A percentile compares a stretch with the other conserved stretches of the same genome.
These are phyloP conservation scores for Telfairia occidentalis DNA, from an alignment of 331 rosid genomes.

Conservation along the genomic window DNA sequence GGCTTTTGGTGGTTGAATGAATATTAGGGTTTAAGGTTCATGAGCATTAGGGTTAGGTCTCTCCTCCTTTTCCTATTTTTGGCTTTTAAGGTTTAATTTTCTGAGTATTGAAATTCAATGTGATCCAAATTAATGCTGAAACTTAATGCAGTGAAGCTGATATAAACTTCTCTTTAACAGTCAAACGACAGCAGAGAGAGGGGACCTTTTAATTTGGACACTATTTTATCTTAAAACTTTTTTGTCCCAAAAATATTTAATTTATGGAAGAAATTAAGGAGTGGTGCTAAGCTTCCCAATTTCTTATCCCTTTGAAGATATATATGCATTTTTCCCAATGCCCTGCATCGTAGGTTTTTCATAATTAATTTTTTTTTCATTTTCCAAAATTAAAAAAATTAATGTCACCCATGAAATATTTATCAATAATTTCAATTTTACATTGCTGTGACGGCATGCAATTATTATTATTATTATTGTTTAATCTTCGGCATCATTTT, in stretches of 20 bases:
- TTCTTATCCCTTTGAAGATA: not conserved
- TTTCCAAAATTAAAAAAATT: not conserved
- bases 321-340: not conserved
- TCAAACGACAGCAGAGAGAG: not conserved
- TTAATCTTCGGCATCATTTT: no score
- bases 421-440: not conserved
- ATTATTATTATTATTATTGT: no score
- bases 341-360: not conserved
- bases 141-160: not conserved
- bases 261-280: not conserved
- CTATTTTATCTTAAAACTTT: not conserved
- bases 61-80: no score
- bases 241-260: not conserved
- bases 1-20: no score
- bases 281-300: not conserved
- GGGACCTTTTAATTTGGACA: not conserved
- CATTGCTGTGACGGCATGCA: no score
- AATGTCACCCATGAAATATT: not conserved
- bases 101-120: no score
- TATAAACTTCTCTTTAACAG: not conserved
- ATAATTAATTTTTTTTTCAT: not conserved
- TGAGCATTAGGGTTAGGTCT: no score
- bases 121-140: slow-evolving; percentile 7
- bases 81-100: no score
- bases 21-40: no score